These are phyloP conservation scores for Aureobasidium sp. DNA, from an alignment of 2,329 filamentous ascomycete species.

Conservation along the genomic window DNA sequence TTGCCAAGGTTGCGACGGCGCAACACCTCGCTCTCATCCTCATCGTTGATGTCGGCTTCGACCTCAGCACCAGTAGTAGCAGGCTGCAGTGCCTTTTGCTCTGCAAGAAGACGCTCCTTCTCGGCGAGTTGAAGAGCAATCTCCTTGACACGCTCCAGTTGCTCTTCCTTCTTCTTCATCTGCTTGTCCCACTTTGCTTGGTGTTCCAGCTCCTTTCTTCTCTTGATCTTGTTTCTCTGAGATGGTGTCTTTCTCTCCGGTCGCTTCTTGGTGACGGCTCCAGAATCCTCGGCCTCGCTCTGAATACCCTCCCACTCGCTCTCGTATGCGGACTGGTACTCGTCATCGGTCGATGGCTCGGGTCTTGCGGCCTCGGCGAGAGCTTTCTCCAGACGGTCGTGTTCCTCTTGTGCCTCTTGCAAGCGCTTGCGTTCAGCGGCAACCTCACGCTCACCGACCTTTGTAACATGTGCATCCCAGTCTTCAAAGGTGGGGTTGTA, in stretches of 20 bases:
- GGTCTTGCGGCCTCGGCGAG: slow-evolving; percentile 67
- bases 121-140: slow-evolving; percentile 56
- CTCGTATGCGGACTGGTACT: slow-evolving; percentile 90
- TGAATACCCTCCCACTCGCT: slow-evolving; percentile 59
- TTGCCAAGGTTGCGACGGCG: slow-evolving; percentile 64
- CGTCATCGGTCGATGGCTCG: slow-evolving; percentile 62
- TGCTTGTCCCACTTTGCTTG: slow-evolving; percentile 65
- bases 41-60: slow-evolving; percentile 18
- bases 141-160: slow-evolving; percentile 62
- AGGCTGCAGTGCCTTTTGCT: slow-evolving; percentile 16
- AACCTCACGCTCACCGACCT: slow-evolving; percentile 70
- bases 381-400: slow-evolving; percentile 57
- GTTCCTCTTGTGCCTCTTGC: slow-evolving; percentile 56
- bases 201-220: slow-evolving; percentile 79
- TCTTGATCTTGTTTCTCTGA: slow-evolving; percentile 80
- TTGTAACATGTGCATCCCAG: slow-evolving; percentile 66
- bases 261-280: slow-evolving; percentile 55
- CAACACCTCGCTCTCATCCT: slow-evolving; percentile 33
- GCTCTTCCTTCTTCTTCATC: slow-evolving; percentile 62
- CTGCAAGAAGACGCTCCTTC: slow-evolving; percentile 34
- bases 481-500: slow-evolving; percentile 88
- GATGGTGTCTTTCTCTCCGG: slow-evolving; percentile 76
- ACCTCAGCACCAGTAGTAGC: slow-evolving; percentile 22
- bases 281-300: slow-evolving; percentile 47
- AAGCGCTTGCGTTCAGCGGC: slow-evolving; percentile 69